Conservation (phyloP, 2,329 filamentous ascomycete genomes). For the Hymenoscyphus fructigenus region DNA sequence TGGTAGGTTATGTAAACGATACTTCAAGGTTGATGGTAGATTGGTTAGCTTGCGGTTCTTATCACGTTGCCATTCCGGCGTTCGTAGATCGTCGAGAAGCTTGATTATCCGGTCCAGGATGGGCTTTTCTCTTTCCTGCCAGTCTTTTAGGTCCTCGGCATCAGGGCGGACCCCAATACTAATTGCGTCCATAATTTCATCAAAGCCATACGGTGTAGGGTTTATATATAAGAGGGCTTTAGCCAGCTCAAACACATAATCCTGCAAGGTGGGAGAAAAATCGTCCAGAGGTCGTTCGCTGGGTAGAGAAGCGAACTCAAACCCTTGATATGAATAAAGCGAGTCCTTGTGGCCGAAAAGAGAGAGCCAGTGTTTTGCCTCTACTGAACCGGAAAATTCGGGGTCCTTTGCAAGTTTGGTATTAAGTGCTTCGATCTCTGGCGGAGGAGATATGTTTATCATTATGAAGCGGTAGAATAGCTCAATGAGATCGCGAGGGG, state of each 20-base stretch:
- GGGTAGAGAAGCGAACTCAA: neutral
- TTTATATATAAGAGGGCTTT: neutral
- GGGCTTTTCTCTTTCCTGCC: neutral
- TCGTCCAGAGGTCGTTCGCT: neutral
- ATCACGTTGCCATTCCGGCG: slow-evolving; percentile 11
- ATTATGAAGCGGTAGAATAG: slow-evolving; percentile 9
- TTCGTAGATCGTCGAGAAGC: slow-evolving; percentile 2
- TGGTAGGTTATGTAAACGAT: slow-evolving; percentile 4
- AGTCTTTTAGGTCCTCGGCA: neutral
- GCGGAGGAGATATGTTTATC: slow-evolving; percentile 8
- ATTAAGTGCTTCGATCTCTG: slow-evolving; percentile 1
- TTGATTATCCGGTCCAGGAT: slow-evolving; percentile 2
- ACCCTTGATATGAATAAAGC: neutral
- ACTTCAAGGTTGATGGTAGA: slow-evolving; percentile 13
- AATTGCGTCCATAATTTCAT: neutral
- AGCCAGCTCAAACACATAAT: slow-evolving; percentile 4
- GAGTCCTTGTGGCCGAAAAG: slow-evolving; percentile 4
- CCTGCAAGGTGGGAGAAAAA: neutral
- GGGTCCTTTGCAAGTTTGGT: slow-evolving; percentile 8
- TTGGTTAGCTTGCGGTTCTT: slow-evolving; percentile 2
- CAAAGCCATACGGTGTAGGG: neutral
- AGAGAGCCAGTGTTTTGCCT: slow-evolving; percentile 13
- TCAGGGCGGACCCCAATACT: neutral
- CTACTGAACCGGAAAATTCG: neutral
- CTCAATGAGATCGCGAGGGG: neutral